Evolutionary conservation across 2,329 filamentous ascomycete species (phyloP).

Genomic region (Fusarium fracticaudum): DNA sequence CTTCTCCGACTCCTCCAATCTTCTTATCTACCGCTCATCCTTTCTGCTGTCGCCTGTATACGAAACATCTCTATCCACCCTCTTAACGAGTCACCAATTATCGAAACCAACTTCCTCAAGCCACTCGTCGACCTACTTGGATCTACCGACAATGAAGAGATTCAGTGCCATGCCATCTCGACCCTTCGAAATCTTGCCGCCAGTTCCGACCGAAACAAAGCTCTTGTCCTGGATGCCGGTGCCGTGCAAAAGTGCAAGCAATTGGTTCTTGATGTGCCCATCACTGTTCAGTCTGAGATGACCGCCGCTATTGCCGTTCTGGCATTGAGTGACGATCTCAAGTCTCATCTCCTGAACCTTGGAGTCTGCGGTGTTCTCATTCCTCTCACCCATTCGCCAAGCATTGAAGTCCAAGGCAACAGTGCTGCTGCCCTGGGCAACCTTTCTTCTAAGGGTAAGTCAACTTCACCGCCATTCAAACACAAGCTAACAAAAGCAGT

Average conservation of each 20-base stretch:
- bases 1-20: conserved; percentile 92
- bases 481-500: conserved; percentile 63
- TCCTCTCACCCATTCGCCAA: conserved; percentile 91
- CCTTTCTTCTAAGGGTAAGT: conserved; percentile 91
- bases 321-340: conserved; percentile 93
- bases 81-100: conserved; percentile 96
- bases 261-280: conserved; percentile 88
- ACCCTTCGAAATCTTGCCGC: conserved; percentile 95
- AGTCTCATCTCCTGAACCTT: conserved; percentile 87
- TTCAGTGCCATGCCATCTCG: conserved; percentile 98
- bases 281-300: conserved; percentile 98
- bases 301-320: conserved; percentile 98
- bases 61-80: conserved; percentile 99
- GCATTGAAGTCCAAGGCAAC: conserved; percentile 98
- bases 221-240: conserved; percentile 94
- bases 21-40: conserved; percentile 92
- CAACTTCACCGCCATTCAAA: background rate
- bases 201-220: conserved; percentile 97
- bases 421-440: conserved; percentile 96
- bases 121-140: conserved; percentile 93
- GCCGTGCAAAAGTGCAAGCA: conserved; percentile 99
- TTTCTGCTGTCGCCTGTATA: conserved; percentile 97
- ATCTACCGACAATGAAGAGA: conserved; percentile 97
- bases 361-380: conserved; percentile 98
- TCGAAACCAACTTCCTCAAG: conserved; percentile 94